Evolutionary conservation across 2,329 filamentous ascomycete genomes (phyloP), one percentile per base, ranked within the genome.

Genomic region (Penicillium concentricum): DNA sequence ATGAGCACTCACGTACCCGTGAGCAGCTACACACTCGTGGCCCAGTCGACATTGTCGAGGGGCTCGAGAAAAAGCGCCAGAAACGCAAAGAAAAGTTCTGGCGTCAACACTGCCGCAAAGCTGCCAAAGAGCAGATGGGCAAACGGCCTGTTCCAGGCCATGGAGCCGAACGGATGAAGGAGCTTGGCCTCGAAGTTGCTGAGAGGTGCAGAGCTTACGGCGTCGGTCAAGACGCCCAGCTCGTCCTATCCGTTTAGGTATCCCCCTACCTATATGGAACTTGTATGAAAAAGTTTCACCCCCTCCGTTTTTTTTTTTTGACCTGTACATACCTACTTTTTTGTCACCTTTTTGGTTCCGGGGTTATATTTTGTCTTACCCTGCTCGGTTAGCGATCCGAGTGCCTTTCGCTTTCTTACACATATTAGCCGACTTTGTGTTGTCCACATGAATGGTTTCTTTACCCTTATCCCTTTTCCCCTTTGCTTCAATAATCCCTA

Each of bases 1-100:
- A 67, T 53, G 66, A 74, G 54, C 61, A 67, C 42, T 72, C 74
- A 48, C 70, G 65, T 58, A 70, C 67, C 56, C 72, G 73, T 15
- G 82, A 87, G 49, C 78, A 87, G 48, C 78, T 85, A 41, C 91
- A 94, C 61, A 84, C 91, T 10, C 89, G 94, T 61, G 91, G 92
- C n/a, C 92, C 94, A 35, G 95, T 99, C 64, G 94, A 97, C 74
- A 99, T 97, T 60, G 90, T 97, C 75, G 96, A 96, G 74, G 94
- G 94, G 9, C 84, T 99, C 1, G 94, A 99, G 78, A 88, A 90
- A 76, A 97, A 96, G 79, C 88, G 92, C 26, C 90, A 94, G 78
- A 87, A 94, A 62, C 89, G 94, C 66, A 92, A 89, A 77, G 92
- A 97, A 76, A 96, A 97, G 76, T 89, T 92, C 69, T 88, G 90